Conservation (phyloP, 352 stramenopile species). For the Phytophthora pinifolia region DNA sequence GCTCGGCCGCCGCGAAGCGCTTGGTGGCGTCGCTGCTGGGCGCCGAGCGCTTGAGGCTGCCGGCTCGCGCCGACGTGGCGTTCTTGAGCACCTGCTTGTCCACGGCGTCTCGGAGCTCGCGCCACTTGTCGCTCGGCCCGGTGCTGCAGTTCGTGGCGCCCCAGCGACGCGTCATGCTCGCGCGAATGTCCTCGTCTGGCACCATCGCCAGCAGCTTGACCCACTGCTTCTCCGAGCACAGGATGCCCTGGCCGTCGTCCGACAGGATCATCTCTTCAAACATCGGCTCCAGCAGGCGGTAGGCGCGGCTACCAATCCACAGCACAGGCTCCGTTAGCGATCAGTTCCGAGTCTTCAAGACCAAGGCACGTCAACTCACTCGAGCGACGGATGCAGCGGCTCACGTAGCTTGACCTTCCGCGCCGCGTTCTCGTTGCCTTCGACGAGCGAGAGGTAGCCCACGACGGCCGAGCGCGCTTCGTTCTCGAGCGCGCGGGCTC, state of each 20-base stretch:
- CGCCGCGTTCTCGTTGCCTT: constrained; percentile 87
- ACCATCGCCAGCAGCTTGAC: constrained; percentile 92
- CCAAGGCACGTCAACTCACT: constrained; percentile 35
- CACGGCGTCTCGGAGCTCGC: constrained; percentile 69
- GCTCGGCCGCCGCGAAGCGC: constrained; percentile 60
- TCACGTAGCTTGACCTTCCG: constrained; percentile 91
- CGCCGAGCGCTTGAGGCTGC: constrained; percentile 44
- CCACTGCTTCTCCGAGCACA: constrained; percentile 89
- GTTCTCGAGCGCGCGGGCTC: constrained; percentile 93
- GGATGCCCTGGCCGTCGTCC: constrained; percentile 91
- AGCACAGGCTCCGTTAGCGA: constrained; percentile 6
- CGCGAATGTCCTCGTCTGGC: constrained; percentile 86
- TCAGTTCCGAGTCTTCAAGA: not conserved
- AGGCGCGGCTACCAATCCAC: constrained; percentile 71
- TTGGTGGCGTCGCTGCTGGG: constrained; percentile 46
- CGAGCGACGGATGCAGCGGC: constrained; percentile 94
- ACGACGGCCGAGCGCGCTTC: constrained; percentile 96
- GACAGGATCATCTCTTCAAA: constrained; percentile 93
- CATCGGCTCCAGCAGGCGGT: constrained; percentile 93
- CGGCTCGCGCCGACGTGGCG: constrained; percentile 47
- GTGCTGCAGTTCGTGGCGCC: constrained; percentile 41
- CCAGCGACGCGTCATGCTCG: constrained; percentile 67
- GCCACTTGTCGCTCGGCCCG: constrained; percentile 90
- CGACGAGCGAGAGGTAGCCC: constrained; percentile 95
- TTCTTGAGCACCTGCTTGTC: constrained; percentile 65